Evolutionary conservation across 2,329 filamentous ascomycete species (phyloP), one percentile per base, ranked within the genome.

Genomic region (Penicillium brasilianum): DNA sequence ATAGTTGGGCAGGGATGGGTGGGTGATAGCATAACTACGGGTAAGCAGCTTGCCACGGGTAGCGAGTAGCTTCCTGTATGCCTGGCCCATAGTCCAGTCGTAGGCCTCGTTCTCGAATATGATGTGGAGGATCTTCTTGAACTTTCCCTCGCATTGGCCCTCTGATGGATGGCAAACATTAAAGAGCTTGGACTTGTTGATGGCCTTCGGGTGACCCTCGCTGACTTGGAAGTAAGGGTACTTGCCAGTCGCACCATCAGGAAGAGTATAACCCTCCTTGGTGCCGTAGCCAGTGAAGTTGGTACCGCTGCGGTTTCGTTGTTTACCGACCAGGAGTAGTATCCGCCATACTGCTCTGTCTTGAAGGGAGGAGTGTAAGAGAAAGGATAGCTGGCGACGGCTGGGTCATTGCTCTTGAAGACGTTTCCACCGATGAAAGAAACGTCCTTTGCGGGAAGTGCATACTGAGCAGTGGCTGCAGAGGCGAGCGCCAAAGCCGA

Each of bases 1-100:
- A 25, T 65, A 65, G 55, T 65, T 65, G 30, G 63, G 61, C 36
- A 63, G 36, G 6, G 63, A 65, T 2, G 63, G 63, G 48, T 65
- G 63, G 22, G 55, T 64, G 22, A 65, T 61, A 6, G 39, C 61
- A 25, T 65, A 44, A 41, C 18, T 53, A 25, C 50, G 50, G 37
- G 61, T 65, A 28, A 65, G 37, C 14, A 55, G 39, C 44, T 64
- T 63, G 48, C 63, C 63, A 9, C 37, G 32, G 11, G 28, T 61
- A 22, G 62, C 61, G 4, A 65, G 63, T n/a, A 66, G 5, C 48
- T 65, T 34, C 63, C 61, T 64, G 30, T 55, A 64, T n/a, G 62
- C 18, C 13, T 54, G 14, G n/a, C 28, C 32, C 30, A 65, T 64
- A 14, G 58, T 65, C 61, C 63, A 65, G 14, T 50, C 9, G 62